These are phyloP conservation scores for Hortiboletus flavorubellus DNA, from an alignment of 768 basidiomycete genomes.

Conservation along the genomic window DNA sequence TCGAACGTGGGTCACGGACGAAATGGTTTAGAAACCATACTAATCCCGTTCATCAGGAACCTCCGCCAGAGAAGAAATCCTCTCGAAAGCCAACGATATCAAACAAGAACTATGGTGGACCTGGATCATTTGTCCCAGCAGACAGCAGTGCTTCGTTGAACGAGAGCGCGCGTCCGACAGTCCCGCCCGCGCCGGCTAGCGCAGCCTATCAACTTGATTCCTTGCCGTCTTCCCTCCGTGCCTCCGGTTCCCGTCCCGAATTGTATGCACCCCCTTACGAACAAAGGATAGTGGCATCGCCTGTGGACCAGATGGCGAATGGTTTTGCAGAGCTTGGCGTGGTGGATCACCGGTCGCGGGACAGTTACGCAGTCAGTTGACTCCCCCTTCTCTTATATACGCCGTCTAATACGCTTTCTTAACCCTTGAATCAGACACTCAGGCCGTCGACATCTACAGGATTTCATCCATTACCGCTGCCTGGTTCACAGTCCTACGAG, in stretches of 20 bases:
- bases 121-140: conserved; percentile 67
- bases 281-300: conserved; percentile 39
- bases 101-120: conserved; percentile 70
- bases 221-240: conserved; percentile 56
- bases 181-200: conserved; percentile 19
- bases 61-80: conserved; percentile 69
- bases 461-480: conserved; percentile 33
- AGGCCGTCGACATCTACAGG: conserved; percentile 36
- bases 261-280: conserved; percentile 78
- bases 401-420: conserved; percentile 14
- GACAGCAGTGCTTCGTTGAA: conserved; percentile 31
- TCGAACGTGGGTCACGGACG: conserved; percentile 61
- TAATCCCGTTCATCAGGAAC: conserved; percentile 49
- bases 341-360: conserved; percentile 46
- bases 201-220: conserved; percentile 44
- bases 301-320: conserved; percentile 52
- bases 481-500: conserved; percentile 39
- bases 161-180: conserved; percentile 16
- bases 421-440: conserved; percentile 36
- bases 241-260: conserved; percentile 63
- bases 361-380: conserved; percentile 56
- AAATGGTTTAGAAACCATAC: neutral
- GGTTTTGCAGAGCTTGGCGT: conserved; percentile 68
- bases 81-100: conserved; percentile 46
- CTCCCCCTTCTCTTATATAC: neutral